Evolutionary conservation across 495 filamentous ascomycete species (phyloP).

Genomic region (Podospora didyma): DNA sequence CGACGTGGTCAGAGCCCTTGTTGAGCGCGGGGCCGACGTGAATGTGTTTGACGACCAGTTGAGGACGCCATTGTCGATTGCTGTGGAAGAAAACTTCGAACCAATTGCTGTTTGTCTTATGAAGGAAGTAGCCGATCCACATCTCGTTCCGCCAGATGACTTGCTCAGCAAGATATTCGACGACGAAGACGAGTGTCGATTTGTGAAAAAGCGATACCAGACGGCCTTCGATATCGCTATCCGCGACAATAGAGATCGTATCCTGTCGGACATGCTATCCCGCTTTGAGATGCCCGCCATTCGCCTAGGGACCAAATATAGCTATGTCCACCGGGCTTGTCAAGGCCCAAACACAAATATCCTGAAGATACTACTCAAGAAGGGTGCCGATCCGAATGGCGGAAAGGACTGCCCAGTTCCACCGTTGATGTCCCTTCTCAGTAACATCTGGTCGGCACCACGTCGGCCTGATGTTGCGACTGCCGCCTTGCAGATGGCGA

Average conservation of each 20-base stretch:
- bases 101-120: slow-evolving; percentile 13
- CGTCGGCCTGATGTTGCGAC: neutral
- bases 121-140: slow-evolving; percentile 23
- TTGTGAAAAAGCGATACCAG: slow-evolving; percentile 11
- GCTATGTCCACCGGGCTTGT: slow-evolving; percentile 19
- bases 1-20: slow-evolving; percentile 17
- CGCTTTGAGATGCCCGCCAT: slow-evolving; percentile 18
- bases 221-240: slow-evolving; percentile 26
- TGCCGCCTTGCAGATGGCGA: neutral
- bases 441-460: slow-evolving; percentile 15
- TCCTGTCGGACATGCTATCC: slow-evolving; percentile 13
- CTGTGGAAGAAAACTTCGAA: slow-evolving; percentile 13
- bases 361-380: slow-evolving; percentile 16
- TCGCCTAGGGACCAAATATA: slow-evolving; percentile 2
- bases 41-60: slow-evolving; percentile 23
- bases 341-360: slow-evolving; percentile 19
- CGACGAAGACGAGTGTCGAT: slow-evolving; percentile 14
- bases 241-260: slow-evolving; percentile 12
- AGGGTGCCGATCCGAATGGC: slow-evolving; percentile 11
- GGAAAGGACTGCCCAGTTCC: slow-evolving; percentile 7
- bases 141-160: slow-evolving; percentile 19
- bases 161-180: slow-evolving; percentile 11
- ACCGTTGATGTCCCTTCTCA: slow-evolving; percentile 12
- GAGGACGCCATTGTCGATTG: slow-evolving; percentile 21
- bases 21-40: slow-evolving; percentile 24